Evolutionary conservation across 2,329 filamentous ascomycete genomes (phyloP), one percentile per base, ranked within the genome.

Genomic region (Clonostachys rhizophaga): DNA sequence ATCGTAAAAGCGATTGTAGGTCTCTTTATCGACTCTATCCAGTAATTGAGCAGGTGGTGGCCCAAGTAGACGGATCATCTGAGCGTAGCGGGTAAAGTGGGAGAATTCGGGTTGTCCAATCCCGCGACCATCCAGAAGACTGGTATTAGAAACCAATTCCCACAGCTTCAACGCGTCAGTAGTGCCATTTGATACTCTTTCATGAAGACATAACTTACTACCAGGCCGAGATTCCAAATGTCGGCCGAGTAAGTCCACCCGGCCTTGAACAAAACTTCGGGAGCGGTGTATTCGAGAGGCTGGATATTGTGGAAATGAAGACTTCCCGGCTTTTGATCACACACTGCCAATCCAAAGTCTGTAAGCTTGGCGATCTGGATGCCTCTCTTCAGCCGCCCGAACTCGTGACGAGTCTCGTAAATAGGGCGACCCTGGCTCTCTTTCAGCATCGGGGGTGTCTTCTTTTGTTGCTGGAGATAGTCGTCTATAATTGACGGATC

Each of bases 161-260:
- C 58, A 62, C 20, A 59, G 37, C 56, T 58, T 42, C 4, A 39
- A 40, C 33, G 18, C 8, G 40, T 55, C 34, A 56, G 50, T 45
- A 9, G 33, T 12, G 11, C 12, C 41, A n/a, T 41, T 13, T 14
- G 16, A 33, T 6, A 24, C 5, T 6, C n/a, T 42, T 9, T 2
- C 10, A 40, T 14, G n/a, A 12, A 34, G 11, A 14, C 10, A 8
- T 11, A 13, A 52, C 54, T 40, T 53, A 61, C 58, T 49, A 64
- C 57, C 5, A 58, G 52, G 14, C 58, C 61, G 8, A 64, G 40
- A 39, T 60, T 60, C 58, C 57, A 60, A 12, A 60, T 60, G 44
- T 65, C 62, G 12, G 54, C 56, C 13, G 60, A 51, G 42, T 62
- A 64, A 8, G 54, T 55, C 62, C 61, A 64, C 8, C 53, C 57